Base-by-base conservation (phyloP, 2,329 filamentous ascomycete genomes). In the Venturia nashicola region DNA sequence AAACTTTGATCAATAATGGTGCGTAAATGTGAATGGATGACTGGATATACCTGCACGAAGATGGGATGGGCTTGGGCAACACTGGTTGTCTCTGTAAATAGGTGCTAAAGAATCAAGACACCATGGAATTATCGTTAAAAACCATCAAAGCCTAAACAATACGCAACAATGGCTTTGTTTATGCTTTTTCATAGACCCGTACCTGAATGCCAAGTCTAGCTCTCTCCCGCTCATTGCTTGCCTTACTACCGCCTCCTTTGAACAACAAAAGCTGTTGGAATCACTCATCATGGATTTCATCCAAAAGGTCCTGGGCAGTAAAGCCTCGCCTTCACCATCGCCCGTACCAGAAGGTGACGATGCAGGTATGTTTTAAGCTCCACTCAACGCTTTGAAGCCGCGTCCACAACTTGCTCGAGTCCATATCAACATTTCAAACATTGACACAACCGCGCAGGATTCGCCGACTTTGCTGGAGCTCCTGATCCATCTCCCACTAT, bases 391-490 rank as follows among this genome's bases (percentile, higher is more conserved):
- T 43, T 18, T 27, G 14, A n/a, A 34, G 20, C 59, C 16, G n/a
- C 36, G 5, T 16, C 12, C 36, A 46, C 4, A 34, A 11, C 32
- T 59, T 39, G 1, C 32, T 42, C 34, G 34, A 39, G 27, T 59
- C 55, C 55, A 39, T 16, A 23, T 27, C 23, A 27, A 8, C 46
- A 51, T 2, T 34, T 18, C 59, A 42, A 20, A 48, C 36, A 27
- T 23, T 63, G 55, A 57, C 51, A 59, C 5, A 27, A 16, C 8
- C 40, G n/a, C 8, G 44, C 73, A 96, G 92, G 96, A 79, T 97
- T 97, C 75, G 91, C 90, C 78, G 93, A 97, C 80, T 97, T 95
- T 72, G 90, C 91, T 66, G 87, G 85, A 68, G 88, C 86, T 69
- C 85, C 91, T 68, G 85, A 88, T 23, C 86, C 90, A 64, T 78